A percentile compares a stretch with the other conserved stretches of the same genome.
These are phyloP conservation scores for Fusarium beomiforme DNA, from an alignment of 2,329 filamentous ascomycete genomes.

Conservation along the genomic window DNA sequence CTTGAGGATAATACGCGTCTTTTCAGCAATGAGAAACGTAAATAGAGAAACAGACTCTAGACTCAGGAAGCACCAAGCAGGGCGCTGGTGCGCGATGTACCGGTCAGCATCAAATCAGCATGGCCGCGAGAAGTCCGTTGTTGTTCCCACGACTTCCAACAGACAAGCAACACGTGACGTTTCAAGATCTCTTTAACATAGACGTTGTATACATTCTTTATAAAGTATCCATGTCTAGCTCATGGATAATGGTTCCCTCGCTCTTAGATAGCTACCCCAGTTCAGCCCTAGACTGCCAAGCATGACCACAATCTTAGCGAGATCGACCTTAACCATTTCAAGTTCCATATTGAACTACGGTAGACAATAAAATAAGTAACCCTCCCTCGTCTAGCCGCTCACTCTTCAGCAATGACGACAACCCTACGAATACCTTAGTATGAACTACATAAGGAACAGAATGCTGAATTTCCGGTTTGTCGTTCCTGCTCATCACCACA, in stretches of 20 bases:
- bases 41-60: too few relatives aligned
- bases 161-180: background rate
- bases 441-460: background rate
- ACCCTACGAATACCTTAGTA: too few relatives aligned
- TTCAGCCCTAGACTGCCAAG: slow-evolving; percentile 2
- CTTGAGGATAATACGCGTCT: too few relatives aligned
- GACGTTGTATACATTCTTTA: background rate
- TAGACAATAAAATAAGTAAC: too few relatives aligned
- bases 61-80: too few relatives aligned
- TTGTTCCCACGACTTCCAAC: background rate
- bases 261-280: background rate
- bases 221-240: background rate
- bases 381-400: background rate
- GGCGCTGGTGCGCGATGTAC: too few relatives aligned
- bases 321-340: background rate
- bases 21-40: too few relatives aligned
- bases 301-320: background rate
- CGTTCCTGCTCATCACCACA: slow-evolving; percentile 2
- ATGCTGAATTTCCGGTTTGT: background rate
- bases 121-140: background rate
- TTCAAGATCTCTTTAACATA: background rate
- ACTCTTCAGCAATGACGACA: background rate
- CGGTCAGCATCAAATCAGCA: background rate
- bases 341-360: background rate
- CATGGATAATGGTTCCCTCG: background rate